phyloP scores from a whole-genome alignment of 495 filamentous ascomycete genomes.

The Talaromyces thailandensis region DNA sequence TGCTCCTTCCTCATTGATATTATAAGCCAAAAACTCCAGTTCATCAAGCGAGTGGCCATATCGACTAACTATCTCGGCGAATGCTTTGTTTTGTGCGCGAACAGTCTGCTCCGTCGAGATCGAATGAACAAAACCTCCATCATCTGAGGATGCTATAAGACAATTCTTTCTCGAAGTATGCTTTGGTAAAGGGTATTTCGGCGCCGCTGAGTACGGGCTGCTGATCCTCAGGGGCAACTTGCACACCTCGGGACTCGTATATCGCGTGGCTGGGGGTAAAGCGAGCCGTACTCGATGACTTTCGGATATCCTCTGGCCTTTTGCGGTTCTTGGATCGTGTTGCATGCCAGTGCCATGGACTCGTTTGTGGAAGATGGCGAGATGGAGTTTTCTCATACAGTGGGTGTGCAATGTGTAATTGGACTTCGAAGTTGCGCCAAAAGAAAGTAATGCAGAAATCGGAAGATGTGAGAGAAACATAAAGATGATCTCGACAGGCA shows the following conservation, averaged over 20 bases:
- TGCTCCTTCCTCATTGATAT: conserved; percentile 17
- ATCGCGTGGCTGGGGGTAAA: background rate
- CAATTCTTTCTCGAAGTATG: background rate
- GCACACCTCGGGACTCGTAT: background rate
- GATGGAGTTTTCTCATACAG: conserved; percentile 17
- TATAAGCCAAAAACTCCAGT: conserved; percentile 26
- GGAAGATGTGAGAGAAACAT: conserved; percentile 26
- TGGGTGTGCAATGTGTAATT: conserved; percentile 20
- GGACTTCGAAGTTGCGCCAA: conserved; percentile 23
- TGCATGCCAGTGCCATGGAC: conserved; percentile 20
- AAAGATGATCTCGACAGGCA: conserved; percentile 25
- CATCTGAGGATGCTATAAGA: background rate
- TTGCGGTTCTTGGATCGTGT: background rate
- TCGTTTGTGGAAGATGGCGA: conserved; percentile 26
- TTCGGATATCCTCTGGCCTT: background rate
- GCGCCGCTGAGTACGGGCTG: background rate
- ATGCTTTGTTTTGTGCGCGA: conserved; percentile 17
- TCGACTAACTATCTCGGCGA: conserved; percentile 13
- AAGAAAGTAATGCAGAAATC: conserved; percentile 20
- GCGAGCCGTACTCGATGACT: background rate
- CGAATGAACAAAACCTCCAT: background rate
- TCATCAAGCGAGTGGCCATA: conserved; percentile 17
- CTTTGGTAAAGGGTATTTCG: background rate
- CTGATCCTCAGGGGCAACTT: background rate
- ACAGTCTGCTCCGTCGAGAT: conserved; percentile 11